phyloP scores from a whole-genome alignment of 2,329 filamentous ascomycete genomes.

The Alternaria arborescens region DNA sequence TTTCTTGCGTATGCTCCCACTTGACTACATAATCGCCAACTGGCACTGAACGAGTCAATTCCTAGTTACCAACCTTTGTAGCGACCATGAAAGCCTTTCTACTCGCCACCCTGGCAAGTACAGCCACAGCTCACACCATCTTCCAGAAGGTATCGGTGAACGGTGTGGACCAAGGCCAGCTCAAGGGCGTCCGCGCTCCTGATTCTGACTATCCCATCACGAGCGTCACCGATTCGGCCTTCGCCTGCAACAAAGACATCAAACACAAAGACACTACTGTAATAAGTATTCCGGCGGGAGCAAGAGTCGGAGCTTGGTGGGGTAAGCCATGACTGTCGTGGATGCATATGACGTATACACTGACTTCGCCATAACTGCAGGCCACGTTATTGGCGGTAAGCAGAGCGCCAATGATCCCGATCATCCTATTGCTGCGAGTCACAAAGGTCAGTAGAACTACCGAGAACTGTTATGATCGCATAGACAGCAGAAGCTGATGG shows the following conservation, averaged over 20 bases:
- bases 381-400: constrained; percentile 54
- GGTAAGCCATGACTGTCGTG: constrained; percentile 45
- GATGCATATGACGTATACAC: background rate
- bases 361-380: background rate
- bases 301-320: constrained; percentile 58
- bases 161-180: constrained; percentile 58
- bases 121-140: constrained; percentile 49
- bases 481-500: background rate
- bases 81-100: constrained; percentile 25
- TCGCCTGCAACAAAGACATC: constrained; percentile 56
- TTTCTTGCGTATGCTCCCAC: background rate
- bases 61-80: background rate
- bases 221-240: constrained; percentile 52
- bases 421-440: constrained; percentile 58
- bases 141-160: constrained; percentile 58
- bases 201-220: constrained; percentile 58
- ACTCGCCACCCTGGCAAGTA: constrained; percentile 26
- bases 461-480: background rate
- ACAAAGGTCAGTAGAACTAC: constrained; percentile 51
- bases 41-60: background rate
- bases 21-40: background rate
- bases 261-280: constrained; percentile 48
- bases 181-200: constrained; percentile 60
- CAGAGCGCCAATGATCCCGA: constrained; percentile 59
- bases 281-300: constrained; percentile 58